phyloP scores from a whole-genome alignment of 1,139 yeast species.

The Saccharomyces hybrid region DNA sequence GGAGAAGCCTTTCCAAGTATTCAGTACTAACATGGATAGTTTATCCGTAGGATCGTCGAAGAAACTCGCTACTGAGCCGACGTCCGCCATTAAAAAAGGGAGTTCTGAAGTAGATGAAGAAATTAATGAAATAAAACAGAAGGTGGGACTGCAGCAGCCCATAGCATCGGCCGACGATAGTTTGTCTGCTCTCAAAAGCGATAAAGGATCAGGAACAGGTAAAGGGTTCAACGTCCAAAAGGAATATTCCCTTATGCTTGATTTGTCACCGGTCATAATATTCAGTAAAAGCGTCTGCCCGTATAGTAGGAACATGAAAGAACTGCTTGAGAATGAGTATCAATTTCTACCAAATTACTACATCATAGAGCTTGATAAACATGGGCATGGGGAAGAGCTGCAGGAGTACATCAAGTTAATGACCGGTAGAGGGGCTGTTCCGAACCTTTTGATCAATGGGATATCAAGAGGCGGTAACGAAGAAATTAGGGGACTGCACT shows the following conservation, averaged over 20 bases:
- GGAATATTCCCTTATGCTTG: slow-evolving; percentile 52
- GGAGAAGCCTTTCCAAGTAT: background rate
- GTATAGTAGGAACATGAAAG: slow-evolving; percentile 63
- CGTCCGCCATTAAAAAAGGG: slow-evolving; percentile 4
- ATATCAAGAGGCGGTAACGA: slow-evolving; percentile 72
- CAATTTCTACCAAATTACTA: slow-evolving; percentile 63
- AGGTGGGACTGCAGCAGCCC: slow-evolving; percentile 12
- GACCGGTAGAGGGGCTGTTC: slow-evolving; percentile 63
- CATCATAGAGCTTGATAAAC: slow-evolving; percentile 77
- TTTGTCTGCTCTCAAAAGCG: background rate
- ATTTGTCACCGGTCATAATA: slow-evolving; percentile 61
- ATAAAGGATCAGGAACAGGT: slow-evolving; percentile 10
- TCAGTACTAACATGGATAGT: background rate
- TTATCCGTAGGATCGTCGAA: slow-evolving; percentile 1
- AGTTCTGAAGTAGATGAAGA: slow-evolving; percentile 10
- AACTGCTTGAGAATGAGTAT: slow-evolving; percentile 55
- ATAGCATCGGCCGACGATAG: slow-evolving; percentile 2
- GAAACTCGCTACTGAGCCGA: slow-evolving; percentile 2
- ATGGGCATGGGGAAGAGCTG: slow-evolving; percentile 55
- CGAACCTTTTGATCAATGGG: slow-evolving; percentile 59
- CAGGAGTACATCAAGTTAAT: slow-evolving; percentile 51
- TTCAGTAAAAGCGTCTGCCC: slow-evolving; percentile 73
- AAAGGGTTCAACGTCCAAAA: slow-evolving; percentile 48
- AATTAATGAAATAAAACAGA: slow-evolving; percentile 19
- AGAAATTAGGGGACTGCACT: slow-evolving; percentile 61